These are phyloP conservation scores for Cyberlindnera amylophila DNA, from an alignment of 805 yeast species.

Conservation along the genomic window DNA sequence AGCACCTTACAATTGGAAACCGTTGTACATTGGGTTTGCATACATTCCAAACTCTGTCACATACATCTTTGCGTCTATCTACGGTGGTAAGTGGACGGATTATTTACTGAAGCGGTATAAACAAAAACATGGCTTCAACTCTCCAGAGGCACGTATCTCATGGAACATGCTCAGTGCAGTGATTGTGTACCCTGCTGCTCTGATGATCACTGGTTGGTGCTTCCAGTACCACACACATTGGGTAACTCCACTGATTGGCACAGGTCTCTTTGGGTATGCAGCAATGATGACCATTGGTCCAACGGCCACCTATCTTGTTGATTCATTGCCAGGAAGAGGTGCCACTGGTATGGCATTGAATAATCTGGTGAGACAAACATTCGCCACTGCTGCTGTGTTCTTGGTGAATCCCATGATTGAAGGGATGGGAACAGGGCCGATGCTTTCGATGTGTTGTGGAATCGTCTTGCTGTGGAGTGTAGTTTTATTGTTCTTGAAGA, in stretches of 20 bases:
- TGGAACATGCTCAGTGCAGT: constrained; percentile 70
- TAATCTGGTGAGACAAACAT: constrained; percentile 65
- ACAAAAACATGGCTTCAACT: constrained; percentile 56
- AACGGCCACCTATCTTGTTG: constrained; percentile 76
- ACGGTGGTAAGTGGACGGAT: constrained; percentile 82
- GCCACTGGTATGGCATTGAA: constrained; percentile 87
- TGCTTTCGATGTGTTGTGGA: constrained; percentile 65
- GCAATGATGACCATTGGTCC: constrained; percentile 82
- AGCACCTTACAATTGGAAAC: constrained; percentile 65
- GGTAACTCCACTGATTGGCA: constrained; percentile 78
- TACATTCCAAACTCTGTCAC: constrained; percentile 83
- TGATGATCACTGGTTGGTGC: constrained; percentile 82
- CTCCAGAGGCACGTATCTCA: constrained; percentile 78
- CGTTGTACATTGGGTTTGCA: constrained; percentile 66
- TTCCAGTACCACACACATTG: constrained; percentile 61
- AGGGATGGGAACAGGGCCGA: constrained; percentile 69
- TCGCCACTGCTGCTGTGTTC: constrained; percentile 77
- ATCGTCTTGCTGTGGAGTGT: constrained; percentile 42
- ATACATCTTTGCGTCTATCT: constrained; percentile 69
- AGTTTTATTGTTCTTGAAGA: constrained; percentile 45
- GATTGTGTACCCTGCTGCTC: constrained; percentile 54
- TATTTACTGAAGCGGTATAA: constrained; percentile 48
- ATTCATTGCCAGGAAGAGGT: constrained; percentile 81
- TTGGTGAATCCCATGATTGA: constrained; percentile 63
- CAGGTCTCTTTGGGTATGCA: constrained; percentile 77